Percentiles rank a stretch among this genome's conserved stretches.
These are phyloP conservation scores for Xerocomus spinulosus DNA, from an alignment of 768 basidiomycete species.

Conservation along the genomic window DNA sequence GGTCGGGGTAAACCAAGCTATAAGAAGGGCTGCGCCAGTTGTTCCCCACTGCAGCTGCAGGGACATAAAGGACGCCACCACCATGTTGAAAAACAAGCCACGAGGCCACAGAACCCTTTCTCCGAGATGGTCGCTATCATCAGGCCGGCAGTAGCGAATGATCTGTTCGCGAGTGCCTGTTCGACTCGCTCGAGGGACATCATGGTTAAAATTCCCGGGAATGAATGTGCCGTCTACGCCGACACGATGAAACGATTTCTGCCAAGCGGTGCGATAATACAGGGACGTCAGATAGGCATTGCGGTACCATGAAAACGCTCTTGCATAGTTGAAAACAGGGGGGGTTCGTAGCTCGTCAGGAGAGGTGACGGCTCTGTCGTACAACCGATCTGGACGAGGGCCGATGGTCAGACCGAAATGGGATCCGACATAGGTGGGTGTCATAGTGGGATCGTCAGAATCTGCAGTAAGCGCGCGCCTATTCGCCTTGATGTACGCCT, in stretches of 20 bases:
- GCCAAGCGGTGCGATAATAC: constrained; percentile 15
- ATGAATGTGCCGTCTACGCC: not conserved
- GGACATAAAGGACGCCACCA: constrained; percentile 27
- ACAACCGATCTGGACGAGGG: constrained; percentile 1
- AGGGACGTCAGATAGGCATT: constrained; percentile 13
- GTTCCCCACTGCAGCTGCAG: constrained; percentile 34
- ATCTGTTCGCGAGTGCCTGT: constrained; percentile 18
- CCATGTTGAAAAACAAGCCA: constrained; percentile 21
- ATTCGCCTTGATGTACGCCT: constrained; percentile 15
- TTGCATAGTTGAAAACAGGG: too few species aligned
- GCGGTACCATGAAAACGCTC: constrained; percentile 17
- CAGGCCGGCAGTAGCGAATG: constrained; percentile 16
- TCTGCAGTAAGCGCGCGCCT: not conserved
- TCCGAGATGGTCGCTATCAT: not conserved
- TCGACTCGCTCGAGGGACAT: constrained; percentile 12
- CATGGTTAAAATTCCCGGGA: not conserved
- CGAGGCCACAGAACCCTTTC: constrained; percentile 15
- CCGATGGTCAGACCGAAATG: constrained; percentile 16
- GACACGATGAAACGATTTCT: not conserved
- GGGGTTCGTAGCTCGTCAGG: constrained; percentile 23
- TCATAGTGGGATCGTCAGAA: not conserved
- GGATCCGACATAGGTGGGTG: not conserved
- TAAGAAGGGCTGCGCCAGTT: constrained; percentile 25
- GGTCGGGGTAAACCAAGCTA: constrained; percentile 29
- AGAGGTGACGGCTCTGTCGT: constrained; percentile 4